A percentile compares a stretch with the other conserved stretches of the same genome.
Conservation (phyloP, 1,284 basidiomycete species). For the Irpex sp. region DNA sequence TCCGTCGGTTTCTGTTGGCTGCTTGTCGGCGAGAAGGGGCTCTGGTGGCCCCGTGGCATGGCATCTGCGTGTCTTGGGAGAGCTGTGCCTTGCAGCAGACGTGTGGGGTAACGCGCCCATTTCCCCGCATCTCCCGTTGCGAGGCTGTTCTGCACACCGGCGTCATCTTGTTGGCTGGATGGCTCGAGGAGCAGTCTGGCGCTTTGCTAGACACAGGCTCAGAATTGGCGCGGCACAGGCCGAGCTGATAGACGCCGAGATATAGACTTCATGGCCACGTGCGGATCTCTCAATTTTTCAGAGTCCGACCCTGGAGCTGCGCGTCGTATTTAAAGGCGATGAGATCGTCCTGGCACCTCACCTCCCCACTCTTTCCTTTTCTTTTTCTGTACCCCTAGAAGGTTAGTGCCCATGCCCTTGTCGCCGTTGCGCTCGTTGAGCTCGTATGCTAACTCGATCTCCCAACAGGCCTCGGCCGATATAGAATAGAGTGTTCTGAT, state of each 20-base stretch:
- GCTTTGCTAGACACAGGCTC: background rate
- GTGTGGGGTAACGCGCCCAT: slow-evolving; percentile 13
- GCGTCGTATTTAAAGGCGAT: slow-evolving; percentile 24
- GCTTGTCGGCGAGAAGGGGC: background rate
- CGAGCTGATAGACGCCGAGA: slow-evolving; percentile 9
- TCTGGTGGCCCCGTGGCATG: background rate
- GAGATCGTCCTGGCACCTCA: slow-evolving; percentile 25
- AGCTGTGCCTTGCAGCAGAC: slow-evolving; percentile 3
- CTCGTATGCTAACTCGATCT: slow-evolving; percentile 8
- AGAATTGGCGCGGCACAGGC: slow-evolving; percentile 9
- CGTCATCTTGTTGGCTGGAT: background rate
- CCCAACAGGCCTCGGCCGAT: slow-evolving; percentile 25
- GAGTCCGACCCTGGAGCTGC: slow-evolving; percentile 20
- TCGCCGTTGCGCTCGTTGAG: background rate
- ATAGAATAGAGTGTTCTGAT: slow-evolving; percentile 35
- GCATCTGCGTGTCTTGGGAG: background rate
- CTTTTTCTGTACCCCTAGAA: slow-evolving; percentile 39
- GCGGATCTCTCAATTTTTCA: slow-evolving; percentile 25
- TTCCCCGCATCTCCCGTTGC: slow-evolving; percentile 16
- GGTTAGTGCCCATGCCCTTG: slow-evolving; percentile 26
- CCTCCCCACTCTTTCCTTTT: slow-evolving; percentile 29
- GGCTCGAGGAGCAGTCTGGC: slow-evolving; percentile 7
- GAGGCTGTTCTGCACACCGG: slow-evolving; percentile 1
- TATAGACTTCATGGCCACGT: slow-evolving; percentile 19
- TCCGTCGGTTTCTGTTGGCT: background rate